A percentile compares a stretch with the other conserved stretches of the same genome.
These are phyloP conservation scores for Claviceps digitariae DNA, from an alignment of 2,329 filamentous ascomycete species.

Conservation along the genomic window DNA sequence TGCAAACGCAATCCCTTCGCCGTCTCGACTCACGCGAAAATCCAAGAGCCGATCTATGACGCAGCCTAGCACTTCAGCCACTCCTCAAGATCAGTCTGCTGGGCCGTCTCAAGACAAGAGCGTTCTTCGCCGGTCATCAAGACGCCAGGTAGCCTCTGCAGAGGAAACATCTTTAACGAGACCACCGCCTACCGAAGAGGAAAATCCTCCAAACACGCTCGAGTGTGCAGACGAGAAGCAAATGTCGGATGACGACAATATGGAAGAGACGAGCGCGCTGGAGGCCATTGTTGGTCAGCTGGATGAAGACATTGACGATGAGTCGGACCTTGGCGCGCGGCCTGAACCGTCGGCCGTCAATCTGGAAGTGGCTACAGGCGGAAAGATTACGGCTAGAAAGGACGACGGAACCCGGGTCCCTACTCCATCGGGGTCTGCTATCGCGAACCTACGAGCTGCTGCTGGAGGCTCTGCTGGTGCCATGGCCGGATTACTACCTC, in stretches of 20 bases:
- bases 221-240: conserved; percentile 92
- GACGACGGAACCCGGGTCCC: conserved; percentile 81
- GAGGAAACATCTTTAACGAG: conserved; percentile 37
- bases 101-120: conserved; percentile 44
- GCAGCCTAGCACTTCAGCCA: conserved; percentile 26
- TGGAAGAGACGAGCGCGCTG: conserved; percentile 53
- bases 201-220: conserved; percentile 54
- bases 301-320: conserved; percentile 69
- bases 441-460: conserved; percentile 16
- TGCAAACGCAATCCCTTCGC: conserved; percentile 25
- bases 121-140: conserved; percentile 46
- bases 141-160: conserved; percentile 41
- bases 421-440: conserved; percentile 48
- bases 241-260: conserved; percentile 51
- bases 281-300: conserved; percentile 85
- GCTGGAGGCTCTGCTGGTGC: conserved; percentile 22
- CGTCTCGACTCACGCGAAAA: conserved; percentile 30
- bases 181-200: conserved; percentile 42
- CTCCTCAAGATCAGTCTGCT: conserved; percentile 28
- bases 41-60: conserved; percentile 33
- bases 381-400: conserved; percentile 79
- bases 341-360: conserved; percentile 76
- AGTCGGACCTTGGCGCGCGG: conserved; percentile 40
- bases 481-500: conserved; percentile 7
- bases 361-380: conserved; percentile 74